Evolutionary conservation across 2,329 filamentous ascomycete genomes (phyloP).

Genomic region (Exophiala dermatitidis): DNA sequence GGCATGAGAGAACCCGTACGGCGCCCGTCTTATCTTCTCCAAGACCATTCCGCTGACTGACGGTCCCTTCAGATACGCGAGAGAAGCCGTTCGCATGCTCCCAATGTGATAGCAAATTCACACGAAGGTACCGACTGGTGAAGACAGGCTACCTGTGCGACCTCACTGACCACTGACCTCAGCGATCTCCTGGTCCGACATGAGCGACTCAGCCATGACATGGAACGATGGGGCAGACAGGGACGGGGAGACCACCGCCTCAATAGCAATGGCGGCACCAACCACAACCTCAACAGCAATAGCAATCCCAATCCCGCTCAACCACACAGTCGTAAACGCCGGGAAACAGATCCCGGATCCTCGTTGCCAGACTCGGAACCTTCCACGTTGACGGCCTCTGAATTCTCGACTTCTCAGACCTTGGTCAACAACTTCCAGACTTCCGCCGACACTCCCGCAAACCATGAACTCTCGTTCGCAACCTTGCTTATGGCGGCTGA

Average conservation of each 20-base stretch:
- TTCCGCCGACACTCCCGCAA: conserved; percentile 9
- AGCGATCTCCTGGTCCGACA: conserved; percentile 38
- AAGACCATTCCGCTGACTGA: neutral
- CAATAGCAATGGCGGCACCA: conserved; percentile 24
- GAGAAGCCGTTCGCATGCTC: conserved; percentile 37
- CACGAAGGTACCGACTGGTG: conserved; percentile 40
- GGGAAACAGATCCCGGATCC: conserved; percentile 3
- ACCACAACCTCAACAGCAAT: conserved; percentile 20
- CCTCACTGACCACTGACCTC: no score
- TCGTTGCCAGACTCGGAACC: conserved; percentile 7
- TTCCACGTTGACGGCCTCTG: conserved; percentile 3
- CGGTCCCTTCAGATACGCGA: conserved; percentile 29
- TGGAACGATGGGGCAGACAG: conserved; percentile 13
- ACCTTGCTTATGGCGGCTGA: conserved; percentile 39
- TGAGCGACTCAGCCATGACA: conserved; percentile 35
- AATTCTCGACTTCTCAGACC: conserved; percentile 21
- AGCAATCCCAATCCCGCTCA: no score
- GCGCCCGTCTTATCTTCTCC: neutral
- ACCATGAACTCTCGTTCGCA: conserved; percentile 33
- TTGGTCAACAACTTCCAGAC: conserved; percentile 8
- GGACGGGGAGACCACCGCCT: conserved; percentile 8
- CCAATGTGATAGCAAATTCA: conserved; percentile 38
- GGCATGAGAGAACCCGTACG: conserved; percentile 35
- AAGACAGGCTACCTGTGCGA: no score
- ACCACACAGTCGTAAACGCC: conserved; percentile 6